These are phyloP conservation scores for Mariannaea sp. DNA, from an alignment of 2,329 filamentous ascomycete genomes.

Conservation along the genomic window DNA sequence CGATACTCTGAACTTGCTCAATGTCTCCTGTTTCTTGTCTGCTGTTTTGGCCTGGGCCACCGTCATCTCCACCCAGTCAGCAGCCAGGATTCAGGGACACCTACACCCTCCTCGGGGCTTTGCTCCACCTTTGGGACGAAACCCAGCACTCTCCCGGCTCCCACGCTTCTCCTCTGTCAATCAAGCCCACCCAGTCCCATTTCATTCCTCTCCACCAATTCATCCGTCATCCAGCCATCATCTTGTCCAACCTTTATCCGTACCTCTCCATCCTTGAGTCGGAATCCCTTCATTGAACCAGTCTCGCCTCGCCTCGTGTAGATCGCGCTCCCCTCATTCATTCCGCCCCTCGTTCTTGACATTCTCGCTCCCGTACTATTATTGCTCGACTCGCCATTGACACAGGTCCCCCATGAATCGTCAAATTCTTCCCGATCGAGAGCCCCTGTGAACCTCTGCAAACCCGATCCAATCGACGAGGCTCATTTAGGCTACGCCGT, in stretches of 20 bases:
- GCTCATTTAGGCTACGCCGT: conserved; percentile 31
- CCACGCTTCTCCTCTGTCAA: background rate
- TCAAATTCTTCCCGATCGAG: conserved; percentile 16
- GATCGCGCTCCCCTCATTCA: background rate
- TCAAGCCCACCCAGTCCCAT: conserved; percentile 5
- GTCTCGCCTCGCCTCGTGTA: conserved; percentile 5
- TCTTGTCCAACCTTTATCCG: conserved; percentile 1
- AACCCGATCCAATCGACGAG: conserved; percentile 22
- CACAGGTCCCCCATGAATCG: conserved; percentile 11
- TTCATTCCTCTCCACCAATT: conserved; percentile 3
- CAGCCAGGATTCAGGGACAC: conserved; percentile 12
- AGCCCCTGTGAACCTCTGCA: conserved; percentile 22
- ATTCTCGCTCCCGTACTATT: conserved; percentile 2
- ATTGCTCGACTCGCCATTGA: conserved; percentile 11
- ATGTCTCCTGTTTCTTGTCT: conserved; percentile 23
- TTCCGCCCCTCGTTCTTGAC: background rate
- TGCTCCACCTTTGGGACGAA: conserved; percentile 6
- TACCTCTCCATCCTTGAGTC: conserved; percentile 8
- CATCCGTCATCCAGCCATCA: conserved; percentile 7
- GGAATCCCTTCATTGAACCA: conserved; percentile 10
- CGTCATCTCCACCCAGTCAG: conserved; percentile 15
- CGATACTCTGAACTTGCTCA: background rate
- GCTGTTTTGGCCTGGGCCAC: conserved; percentile 29
- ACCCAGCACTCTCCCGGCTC: conserved; percentile 1
- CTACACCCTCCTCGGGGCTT: background rate